These are phyloP conservation scores for Trichoderma sp. DNA, from an alignment of 2,329 filamentous ascomycete genomes.

Conservation along the genomic window DNA sequence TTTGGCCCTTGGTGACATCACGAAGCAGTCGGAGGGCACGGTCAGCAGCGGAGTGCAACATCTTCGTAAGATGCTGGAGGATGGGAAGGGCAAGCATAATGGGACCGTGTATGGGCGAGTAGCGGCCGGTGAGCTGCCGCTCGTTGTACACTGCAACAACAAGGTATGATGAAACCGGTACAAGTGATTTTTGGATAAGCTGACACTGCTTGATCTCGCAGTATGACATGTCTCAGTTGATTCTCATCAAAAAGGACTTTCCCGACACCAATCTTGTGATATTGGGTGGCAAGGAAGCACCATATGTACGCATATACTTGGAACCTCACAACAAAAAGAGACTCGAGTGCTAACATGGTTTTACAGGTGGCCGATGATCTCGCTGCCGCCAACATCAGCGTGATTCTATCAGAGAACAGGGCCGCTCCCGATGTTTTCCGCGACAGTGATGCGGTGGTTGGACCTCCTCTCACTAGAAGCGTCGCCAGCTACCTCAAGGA, in stretches of 20 bases:
- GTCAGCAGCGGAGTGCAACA: constrained; percentile 35
- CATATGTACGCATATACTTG: constrained; percentile 36
- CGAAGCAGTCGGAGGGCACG: constrained; percentile 34
- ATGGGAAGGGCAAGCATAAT: constrained; percentile 40
- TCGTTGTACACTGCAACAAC: constrained; percentile 44
- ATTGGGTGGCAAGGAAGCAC: constrained; percentile 44
- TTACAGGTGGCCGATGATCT: constrained; percentile 20
- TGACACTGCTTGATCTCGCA: constrained; percentile 25
- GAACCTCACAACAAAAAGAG: background rate
- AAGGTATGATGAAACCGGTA: constrained; percentile 34
- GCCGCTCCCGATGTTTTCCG: constrained; percentile 36
- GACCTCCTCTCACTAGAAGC: constrained; percentile 45
- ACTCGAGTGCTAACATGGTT: background rate
- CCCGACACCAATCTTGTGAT: constrained; percentile 40
- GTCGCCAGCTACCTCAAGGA: constrained; percentile 43
- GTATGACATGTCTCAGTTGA: constrained; percentile 46
- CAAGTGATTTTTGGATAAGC: background rate
- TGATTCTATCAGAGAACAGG: constrained; percentile 47
- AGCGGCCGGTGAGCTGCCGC: constrained; percentile 41
- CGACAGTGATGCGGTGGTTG: constrained; percentile 41
- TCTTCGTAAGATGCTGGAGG: constrained; percentile 41
- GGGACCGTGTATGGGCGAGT: constrained; percentile 41
- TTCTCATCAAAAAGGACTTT: constrained; percentile 42
- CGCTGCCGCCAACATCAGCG: constrained; percentile 36
- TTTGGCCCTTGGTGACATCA: constrained; percentile 37